Conservation (phyloP, 768 basidiomycete species). For the Termitomyces sp. region DNA sequence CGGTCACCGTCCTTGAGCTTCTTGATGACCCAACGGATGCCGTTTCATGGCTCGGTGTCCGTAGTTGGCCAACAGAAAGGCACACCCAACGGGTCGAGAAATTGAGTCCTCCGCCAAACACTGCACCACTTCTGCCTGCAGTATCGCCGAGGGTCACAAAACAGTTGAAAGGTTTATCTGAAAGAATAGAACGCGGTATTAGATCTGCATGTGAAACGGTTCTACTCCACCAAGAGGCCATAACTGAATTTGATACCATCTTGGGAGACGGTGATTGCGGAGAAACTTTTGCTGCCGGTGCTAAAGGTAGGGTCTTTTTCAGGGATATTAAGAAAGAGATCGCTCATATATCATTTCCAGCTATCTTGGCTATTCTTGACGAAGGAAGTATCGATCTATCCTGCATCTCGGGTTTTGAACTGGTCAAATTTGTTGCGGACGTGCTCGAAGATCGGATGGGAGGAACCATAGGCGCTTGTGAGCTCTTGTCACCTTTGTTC, state of each 20-base stretch:
- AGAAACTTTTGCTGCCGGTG: slow-evolving; percentile 49
- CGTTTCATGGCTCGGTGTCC: slow-evolving; percentile 33
- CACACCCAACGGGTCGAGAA: not conserved
- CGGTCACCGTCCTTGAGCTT: slow-evolving; percentile 24
- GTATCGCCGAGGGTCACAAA: not conserved
- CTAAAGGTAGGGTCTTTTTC: slow-evolving; percentile 20
- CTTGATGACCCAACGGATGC: slow-evolving; percentile 41
- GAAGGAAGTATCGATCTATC: slow-evolving; percentile 16
- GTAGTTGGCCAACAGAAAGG: slow-evolving; percentile 20
- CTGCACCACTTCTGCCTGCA: not conserved
- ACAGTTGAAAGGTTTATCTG: not conserved
- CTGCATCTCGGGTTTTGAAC: slow-evolving; percentile 10
- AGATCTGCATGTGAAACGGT: slow-evolving; percentile 35
- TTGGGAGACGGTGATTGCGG: slow-evolving; percentile 65
- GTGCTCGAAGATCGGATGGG: slow-evolving; percentile 50
- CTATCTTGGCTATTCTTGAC: not conserved
- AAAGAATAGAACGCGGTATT: slow-evolving; percentile 23
- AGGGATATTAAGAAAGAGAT: not conserved
- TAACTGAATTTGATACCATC: slow-evolving; percentile 57
- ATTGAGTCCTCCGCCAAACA: not conserved
- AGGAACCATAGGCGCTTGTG: slow-evolving; percentile 49
- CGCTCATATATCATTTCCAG: not conserved
- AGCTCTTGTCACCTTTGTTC: slow-evolving; percentile 9
- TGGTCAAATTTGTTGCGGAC: slow-evolving; percentile 30
- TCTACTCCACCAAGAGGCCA: slow-evolving; percentile 39